phyloP scores from a whole-genome alignment of 2,329 filamentous ascomycete genomes.

The Fusarium torreyae region DNA sequence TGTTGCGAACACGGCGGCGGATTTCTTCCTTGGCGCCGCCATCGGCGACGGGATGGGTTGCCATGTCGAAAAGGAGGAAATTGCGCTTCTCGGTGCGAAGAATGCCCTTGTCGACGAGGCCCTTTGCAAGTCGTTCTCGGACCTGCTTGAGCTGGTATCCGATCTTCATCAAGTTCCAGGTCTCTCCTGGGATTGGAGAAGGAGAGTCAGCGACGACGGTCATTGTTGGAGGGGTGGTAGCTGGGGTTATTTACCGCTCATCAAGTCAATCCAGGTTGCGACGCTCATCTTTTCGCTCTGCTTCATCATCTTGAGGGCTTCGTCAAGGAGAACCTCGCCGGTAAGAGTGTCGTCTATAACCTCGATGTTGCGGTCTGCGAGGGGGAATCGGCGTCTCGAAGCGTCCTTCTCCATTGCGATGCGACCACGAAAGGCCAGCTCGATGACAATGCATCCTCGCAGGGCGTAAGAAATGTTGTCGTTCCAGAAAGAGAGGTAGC shows the following conservation, averaged over 20 bases:
- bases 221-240: constrained; percentile 26
- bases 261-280: constrained; percentile 97
- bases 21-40: constrained; percentile 98
- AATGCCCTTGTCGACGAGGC: constrained; percentile 98
- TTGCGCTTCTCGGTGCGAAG: constrained; percentile 99
- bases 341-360: constrained; percentile 97
- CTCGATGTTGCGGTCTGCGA: constrained; percentile 95
- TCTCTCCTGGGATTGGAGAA: constrained; percentile 79
- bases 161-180: constrained; percentile 99
- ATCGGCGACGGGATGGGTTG: constrained; percentile 96
- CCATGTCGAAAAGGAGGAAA: constrained; percentile 99
- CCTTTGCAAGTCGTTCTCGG: constrained; percentile 95
- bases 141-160: constrained; percentile 99
- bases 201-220: constrained; percentile 36
- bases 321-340: constrained; percentile 96
- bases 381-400: constrained; percentile 88
- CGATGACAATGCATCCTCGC: constrained; percentile 97
- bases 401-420: constrained; percentile 99
- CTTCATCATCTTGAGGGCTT: constrained; percentile 99
- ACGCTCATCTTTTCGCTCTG: constrained; percentile 99
- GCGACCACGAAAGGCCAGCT: constrained; percentile 94
- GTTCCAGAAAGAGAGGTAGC: constrained; percentile 99
- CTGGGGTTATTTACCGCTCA: constrained; percentile 81
- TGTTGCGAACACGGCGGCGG: constrained; percentile 89
- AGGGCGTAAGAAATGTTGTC: constrained; percentile 99